Percentiles rank a stretch among this genome's conserved stretches.
phyloP scores from a whole-genome alignment of 2,329 filamentous ascomycete genomes.

The Calonectria hawksworthii region DNA sequence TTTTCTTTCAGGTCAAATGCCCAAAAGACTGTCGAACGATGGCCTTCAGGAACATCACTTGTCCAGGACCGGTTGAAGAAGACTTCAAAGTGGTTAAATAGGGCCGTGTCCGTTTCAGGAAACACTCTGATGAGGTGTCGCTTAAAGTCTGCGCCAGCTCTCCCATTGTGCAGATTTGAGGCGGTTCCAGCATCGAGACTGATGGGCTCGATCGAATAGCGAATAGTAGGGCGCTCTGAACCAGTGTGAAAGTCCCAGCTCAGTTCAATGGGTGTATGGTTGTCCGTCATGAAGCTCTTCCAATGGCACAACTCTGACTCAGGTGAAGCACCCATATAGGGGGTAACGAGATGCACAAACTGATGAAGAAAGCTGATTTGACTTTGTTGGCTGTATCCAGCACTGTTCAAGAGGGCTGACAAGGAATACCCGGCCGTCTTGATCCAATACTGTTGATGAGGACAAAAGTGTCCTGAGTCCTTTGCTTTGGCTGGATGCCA shows the following conservation, averaged over 20 bases:
- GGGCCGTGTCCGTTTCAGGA: background rate
- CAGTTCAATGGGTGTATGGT: background rate
- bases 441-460: conserved; percentile 2
- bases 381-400: background rate
- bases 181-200: background rate
- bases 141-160: background rate
- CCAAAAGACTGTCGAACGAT: background rate
- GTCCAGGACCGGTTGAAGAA: background rate
- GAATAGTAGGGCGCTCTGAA: background rate
- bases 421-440: background rate
- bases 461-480: background rate
- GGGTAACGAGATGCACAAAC: background rate
- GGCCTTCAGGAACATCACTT: background rate
- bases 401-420: background rate
- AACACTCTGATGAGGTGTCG: background rate
- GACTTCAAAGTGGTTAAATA: background rate
- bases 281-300: conserved; percentile 5
- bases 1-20: background rate
- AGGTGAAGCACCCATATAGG: background rate
- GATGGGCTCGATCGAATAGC: background rate
- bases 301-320: background rate
- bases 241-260: conserved; percentile 5
- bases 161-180: background rate
- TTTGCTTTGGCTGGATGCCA: background rate
- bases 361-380: background rate